Base-by-base conservation (phyloP, 139 green algal genomes). In the Trebouxia sp. region DNA sequence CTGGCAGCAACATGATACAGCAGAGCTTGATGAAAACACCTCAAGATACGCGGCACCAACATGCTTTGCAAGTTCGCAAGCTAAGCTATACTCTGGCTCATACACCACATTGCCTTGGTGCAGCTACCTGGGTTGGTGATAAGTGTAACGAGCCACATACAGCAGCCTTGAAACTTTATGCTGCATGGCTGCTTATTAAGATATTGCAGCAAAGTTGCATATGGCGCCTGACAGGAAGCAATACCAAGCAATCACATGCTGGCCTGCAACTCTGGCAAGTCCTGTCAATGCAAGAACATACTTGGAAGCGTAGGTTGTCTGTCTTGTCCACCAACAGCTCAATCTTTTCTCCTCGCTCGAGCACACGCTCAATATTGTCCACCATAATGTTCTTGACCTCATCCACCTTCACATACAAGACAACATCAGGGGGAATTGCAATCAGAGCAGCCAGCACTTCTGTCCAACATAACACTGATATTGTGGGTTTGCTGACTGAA, bases 361-460 rank as follows among this genome's bases (percentile, higher is more conserved):
- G 80, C 81, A 98, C 94, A 85, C 94, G 93, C 83, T 99, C 96
- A 48, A 99, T 99, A 90, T 99, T 99, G 38, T 99, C 95, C 50
- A 96, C 95, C 96, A 99, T 99, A 82, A 99, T 94, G 83, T 93
- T 92, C 86, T 98, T 98, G 76, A 99, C 96, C 88, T 98, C 94
- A 42, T 95, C 91, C 75, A 99, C 94, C 91, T 98, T 86, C 43
- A 48, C 11, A 24, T 39, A 22, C 50, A 58, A 22, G 20, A 28
- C 20, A 17, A 58, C 12, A 24, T 69, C 56, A 69, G 56, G n/a
- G n/a, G n/a, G n/a, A n/a, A n/a, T n/a, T n/a, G n/a, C n/a, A n/a
- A n/a, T n/a, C n/a, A n/a, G n/a, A n/a, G n/a, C n/a, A n/a, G n/a
- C n/a, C n/a, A n/a, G n/a, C n/a, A n/a, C n/a, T n/a, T n/a, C n/a